phyloP scores from a whole-genome alignment of 371 early-diverging fungal genomes.

The Rhizopus delemar region DNA sequence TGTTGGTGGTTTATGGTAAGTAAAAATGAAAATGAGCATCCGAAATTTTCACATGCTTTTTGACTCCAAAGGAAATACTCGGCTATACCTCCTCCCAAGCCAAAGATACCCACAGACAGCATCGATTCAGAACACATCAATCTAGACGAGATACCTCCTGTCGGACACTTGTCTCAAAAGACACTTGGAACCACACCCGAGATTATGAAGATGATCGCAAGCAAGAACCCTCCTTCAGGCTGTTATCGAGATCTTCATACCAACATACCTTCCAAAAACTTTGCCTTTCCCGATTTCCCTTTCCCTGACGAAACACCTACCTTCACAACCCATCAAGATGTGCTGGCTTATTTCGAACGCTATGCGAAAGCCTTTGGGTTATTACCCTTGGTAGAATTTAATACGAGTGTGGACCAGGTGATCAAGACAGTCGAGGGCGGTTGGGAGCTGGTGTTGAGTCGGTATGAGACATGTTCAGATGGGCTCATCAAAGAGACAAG shows the following conservation, averaged over 20 bases:
- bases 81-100: constrained; percentile 21
- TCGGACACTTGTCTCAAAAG: constrained; percentile 6
- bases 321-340: constrained; percentile 1
- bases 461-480: constrained; percentile 15
- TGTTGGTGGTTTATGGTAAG: constrained; percentile 32
- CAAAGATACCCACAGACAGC: constrained; percentile 22
- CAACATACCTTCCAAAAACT: constrained; percentile 9
- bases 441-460: constrained; percentile 27
- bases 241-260: constrained; percentile 24
- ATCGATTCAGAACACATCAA: neutral
- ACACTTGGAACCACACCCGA: constrained; percentile 26
- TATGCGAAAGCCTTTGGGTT: constrained; percentile 19
- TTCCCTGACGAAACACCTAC: constrained; percentile 6
- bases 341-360: constrained; percentile 7
- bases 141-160: neutral
- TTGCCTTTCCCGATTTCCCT: constrained; percentile 15
- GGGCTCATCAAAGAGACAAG: constrained; percentile 16
- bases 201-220: constrained; percentile 2
- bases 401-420: constrained; percentile 25
- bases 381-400: constrained; percentile 22
- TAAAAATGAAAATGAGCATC: too few species aligned
- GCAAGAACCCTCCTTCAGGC: constrained; percentile 22
- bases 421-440: constrained; percentile 7
- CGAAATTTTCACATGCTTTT: too few species aligned
- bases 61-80: constrained; percentile 20